Conservation (phyloP, 495 filamentous ascomycete genomes). For the Copromyces sp. region DNA sequence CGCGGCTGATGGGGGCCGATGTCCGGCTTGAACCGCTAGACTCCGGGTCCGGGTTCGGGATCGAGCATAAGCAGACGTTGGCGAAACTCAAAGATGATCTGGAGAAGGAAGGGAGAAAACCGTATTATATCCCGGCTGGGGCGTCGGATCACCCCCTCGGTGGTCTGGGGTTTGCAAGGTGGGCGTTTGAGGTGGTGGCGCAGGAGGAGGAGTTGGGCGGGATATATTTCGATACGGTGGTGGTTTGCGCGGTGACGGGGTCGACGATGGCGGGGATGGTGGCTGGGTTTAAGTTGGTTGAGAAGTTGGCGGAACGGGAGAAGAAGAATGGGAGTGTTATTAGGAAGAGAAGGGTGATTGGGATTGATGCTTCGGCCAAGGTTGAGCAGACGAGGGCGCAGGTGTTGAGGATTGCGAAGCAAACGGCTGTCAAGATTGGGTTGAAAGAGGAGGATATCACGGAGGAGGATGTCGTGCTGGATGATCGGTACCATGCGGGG, state of each 20-base stretch:
- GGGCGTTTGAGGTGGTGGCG: conserved; percentile 49
- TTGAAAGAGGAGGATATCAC: conserved; percentile 43
- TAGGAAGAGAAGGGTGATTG: conserved; percentile 40
- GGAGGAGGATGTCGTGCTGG: conserved; percentile 45
- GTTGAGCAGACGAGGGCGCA: conserved; percentile 43
- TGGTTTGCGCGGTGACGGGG: conserved; percentile 55
- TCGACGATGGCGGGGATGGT: conserved; percentile 54
- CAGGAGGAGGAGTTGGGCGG: conserved; percentile 46
- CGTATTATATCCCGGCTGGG: conserved; percentile 57
- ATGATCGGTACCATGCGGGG: conserved; percentile 52
- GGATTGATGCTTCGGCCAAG: conserved; percentile 54
- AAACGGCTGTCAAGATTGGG: conserved; percentile 48
- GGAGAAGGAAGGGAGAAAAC: conserved; percentile 34
- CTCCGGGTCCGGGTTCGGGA: conserved; percentile 34
- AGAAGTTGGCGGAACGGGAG: conserved; percentile 20
- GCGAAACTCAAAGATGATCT: conserved; percentile 37
- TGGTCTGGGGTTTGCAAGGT: conserved; percentile 53
- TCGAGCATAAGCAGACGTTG: conserved; percentile 48
- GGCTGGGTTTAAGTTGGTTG: conserved; percentile 49
- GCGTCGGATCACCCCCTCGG: conserved; percentile 57
- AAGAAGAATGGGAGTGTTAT: conserved; percentile 14
- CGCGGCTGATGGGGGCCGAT: conserved; percentile 50
- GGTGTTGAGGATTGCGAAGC: conserved; percentile 49
- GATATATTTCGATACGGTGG: conserved; percentile 48
- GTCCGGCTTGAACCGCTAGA: conserved; percentile 37